Evolutionary conservation across 768 basidiomycete species (phyloP), one percentile per base, ranked within the genome.

Genomic region (Russula abietina): DNA sequence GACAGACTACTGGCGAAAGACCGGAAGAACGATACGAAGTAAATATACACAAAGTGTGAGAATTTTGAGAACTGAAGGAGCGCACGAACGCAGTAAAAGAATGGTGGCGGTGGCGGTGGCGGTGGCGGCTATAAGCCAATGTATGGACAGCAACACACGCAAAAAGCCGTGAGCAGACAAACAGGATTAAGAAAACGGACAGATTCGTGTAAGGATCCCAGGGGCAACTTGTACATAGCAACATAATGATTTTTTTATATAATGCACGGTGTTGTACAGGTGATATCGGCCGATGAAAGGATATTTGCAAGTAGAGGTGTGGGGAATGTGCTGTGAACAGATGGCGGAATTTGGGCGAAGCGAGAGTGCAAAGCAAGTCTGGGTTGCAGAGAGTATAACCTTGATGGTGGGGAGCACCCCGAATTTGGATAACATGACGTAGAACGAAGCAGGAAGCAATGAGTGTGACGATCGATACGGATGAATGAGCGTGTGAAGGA

Each of bases 191-290:
- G 16, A 19, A 56, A 45, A 7, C 11, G 39, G 24, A 60, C 24
- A 45, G 38, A 32, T 45, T 48, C 38, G 28, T 38, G 54, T 55
- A 38, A 45, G 63, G 49, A 45, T 50, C 54, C 48, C 33, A 7
- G n/a, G 33, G 43, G 59, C 32, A 59, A 56, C 58, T 60, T 64
- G 63, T 60, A 64, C 58, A 64, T 51, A 41, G 52, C 54, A 28
- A 55, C 46, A 64, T 41, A 55, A 52, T 24, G 14, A 14, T 17
- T 50, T 59, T 52, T 54, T 63, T 59, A 64, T 56, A 45, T 64
- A 43, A 54, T 54, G 57, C 57, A 57, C 52, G n/a, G 48, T 64
- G 54, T 64, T 64, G 63, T 64, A 64, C 63, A 64, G 57, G 63
- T 64, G 54, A 64, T 59, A 50, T 62, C 50, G 57, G 52, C 45